Evolutionary conservation across 208 protist species (phyloP).

Genomic region (Acanthamoeba lenticulata): DNA sequence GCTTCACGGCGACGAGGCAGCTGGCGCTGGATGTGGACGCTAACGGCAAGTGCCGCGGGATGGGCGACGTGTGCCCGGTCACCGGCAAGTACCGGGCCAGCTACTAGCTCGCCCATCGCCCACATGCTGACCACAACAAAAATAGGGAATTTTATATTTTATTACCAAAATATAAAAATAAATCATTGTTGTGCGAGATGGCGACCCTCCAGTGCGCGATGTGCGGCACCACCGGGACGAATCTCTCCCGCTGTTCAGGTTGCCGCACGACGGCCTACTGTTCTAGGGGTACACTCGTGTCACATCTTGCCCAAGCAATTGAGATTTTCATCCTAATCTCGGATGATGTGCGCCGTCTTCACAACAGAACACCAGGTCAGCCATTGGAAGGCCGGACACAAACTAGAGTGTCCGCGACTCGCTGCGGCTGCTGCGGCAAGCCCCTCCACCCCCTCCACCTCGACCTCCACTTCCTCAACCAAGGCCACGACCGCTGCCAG

Average conservation of each 20-base stretch:
- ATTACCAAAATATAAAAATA: neutral
- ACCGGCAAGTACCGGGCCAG: slow-evolving; percentile 65
- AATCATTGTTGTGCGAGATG: too few species aligned
- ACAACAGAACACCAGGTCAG: slow-evolving; percentile 9
- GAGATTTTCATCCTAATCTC: neutral
- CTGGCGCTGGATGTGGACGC: slow-evolving; percentile 54
- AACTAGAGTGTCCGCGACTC: neutral
- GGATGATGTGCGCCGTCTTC: neutral
- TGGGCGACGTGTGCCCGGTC: slow-evolving; percentile 62
- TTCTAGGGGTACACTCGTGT: neutral
- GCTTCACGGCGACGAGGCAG: slow-evolving; percentile 21
- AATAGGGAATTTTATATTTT: neutral
- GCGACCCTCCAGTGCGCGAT: neutral
- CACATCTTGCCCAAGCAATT: neutral
- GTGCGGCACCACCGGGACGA: neutral
- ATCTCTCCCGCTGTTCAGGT: neutral
- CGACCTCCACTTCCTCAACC: neutral
- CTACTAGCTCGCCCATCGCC: neutral
- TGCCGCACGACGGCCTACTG: neutral
- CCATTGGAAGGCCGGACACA: neutral
- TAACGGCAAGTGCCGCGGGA: slow-evolving; percentile 19
- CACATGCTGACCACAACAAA: too few species aligned
- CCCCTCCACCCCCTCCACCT: neutral
- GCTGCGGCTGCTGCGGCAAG: neutral
- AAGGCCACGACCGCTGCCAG: neutral